Conservation (phyloP, 2,329 filamentous ascomycete genomes). For the Exophiala viscosa region DNA sequence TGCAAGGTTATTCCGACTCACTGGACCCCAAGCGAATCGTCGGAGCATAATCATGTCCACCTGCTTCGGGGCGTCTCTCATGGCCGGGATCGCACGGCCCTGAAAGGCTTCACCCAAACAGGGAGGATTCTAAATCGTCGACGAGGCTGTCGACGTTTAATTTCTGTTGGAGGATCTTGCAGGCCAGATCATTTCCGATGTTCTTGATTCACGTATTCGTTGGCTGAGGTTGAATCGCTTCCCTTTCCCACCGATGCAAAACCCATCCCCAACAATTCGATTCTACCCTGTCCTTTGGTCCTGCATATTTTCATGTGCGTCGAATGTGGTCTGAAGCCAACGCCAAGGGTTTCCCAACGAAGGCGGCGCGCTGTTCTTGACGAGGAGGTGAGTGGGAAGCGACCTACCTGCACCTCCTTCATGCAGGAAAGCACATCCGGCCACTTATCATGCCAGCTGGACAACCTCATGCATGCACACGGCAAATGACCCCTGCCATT, state of each 20-base stretch:
- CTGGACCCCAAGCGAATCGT: background rate
- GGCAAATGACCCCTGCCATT: too few relatives aligned
- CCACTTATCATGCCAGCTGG: background rate
- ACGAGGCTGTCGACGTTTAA: constrained; percentile 17
- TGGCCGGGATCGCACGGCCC: too few relatives aligned
- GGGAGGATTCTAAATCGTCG: background rate
- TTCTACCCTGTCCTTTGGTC: too few relatives aligned
- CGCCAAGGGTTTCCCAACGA: background rate
- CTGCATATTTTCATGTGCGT: background rate
- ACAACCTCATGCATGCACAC: background rate
- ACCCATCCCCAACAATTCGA: too few relatives aligned
- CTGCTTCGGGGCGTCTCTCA: too few relatives aligned
- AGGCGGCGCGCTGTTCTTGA: background rate
- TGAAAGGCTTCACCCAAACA: constrained; percentile 3
- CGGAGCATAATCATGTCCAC: background rate
- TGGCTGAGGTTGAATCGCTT: background rate
- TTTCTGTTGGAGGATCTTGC: constrained; percentile 7
- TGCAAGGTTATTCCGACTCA: constrained; percentile 1
- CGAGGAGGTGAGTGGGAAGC: background rate
- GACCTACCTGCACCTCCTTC: background rate
- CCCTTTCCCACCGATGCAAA: background rate
- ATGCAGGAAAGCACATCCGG: constrained; percentile 16
- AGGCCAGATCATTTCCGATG: background rate
- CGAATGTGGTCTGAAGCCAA: background rate
- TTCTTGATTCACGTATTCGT: background rate